These are phyloP conservation scores for Coniochaeta sp. DNA, from an alignment of 2,329 filamentous ascomycete genomes.

Conservation along the genomic window DNA sequence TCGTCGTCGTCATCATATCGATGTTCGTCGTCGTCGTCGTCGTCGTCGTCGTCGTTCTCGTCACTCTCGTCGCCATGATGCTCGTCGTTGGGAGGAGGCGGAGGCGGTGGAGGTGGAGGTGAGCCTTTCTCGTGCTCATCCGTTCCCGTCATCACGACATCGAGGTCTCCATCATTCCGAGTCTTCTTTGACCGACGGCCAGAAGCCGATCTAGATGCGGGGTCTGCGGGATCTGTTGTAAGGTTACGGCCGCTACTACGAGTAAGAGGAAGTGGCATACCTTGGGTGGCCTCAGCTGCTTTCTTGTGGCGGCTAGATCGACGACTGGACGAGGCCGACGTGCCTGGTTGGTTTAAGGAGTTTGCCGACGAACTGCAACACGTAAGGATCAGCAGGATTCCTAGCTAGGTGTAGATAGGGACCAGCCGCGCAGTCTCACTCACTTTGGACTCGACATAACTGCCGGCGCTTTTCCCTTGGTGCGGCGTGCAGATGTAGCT, in stretches of 20 bases:
- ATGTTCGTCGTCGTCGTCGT: slow-evolving; percentile 51
- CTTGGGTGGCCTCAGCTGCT: slow-evolving; percentile 36
- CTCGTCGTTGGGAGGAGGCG: slow-evolving; percentile 32
- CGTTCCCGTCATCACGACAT: slow-evolving; percentile 64
- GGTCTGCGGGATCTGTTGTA: slow-evolving; percentile 13
- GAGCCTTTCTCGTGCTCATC: slow-evolving; percentile 44
- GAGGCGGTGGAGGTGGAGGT: slow-evolving; percentile 34
- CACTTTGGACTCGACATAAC: slow-evolving; percentile 72
- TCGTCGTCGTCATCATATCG: slow-evolving; percentile 52
- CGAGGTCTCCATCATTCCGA: slow-evolving; percentile 46
- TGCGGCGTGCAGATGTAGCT: slow-evolving; percentile 37
- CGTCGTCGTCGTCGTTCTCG: slow-evolving; percentile 47
- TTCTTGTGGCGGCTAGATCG: slow-evolving; percentile 70
- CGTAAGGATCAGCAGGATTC: neutral
- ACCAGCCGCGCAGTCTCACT: slow-evolving; percentile 14
- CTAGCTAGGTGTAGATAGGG: neutral
- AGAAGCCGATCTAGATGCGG: slow-evolving; percentile 27
- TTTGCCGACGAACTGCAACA: slow-evolving; percentile 32
- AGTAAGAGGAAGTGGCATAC: slow-evolving; percentile 18
- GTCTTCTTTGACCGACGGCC: slow-evolving; percentile 47
- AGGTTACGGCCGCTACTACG: slow-evolving; percentile 6
- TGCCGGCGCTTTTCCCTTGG: slow-evolving; percentile 52
- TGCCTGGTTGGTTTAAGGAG: slow-evolving; percentile 55
- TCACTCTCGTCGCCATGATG: slow-evolving; percentile 31
- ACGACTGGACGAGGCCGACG: slow-evolving; percentile 60